phyloP scores from a whole-genome alignment of 495 filamentous ascomycete genomes.

The Aspergillus mulundensis region DNA sequence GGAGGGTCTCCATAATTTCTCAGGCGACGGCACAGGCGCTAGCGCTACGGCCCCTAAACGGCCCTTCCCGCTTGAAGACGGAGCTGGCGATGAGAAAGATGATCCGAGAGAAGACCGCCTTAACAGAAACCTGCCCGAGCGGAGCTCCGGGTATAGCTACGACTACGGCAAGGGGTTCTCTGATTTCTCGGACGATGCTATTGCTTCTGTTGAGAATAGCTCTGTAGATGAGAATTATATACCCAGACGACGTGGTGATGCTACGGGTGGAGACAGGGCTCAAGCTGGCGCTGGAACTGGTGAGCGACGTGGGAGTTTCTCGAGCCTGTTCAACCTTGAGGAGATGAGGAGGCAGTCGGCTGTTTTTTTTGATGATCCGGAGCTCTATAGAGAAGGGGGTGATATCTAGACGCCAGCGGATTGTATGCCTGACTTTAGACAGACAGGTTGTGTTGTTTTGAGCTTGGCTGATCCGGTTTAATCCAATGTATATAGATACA shows the following conservation, averaged over 20 bases:
- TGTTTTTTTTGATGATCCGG: slow-evolving; percentile 59
- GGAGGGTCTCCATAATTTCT: slow-evolving; percentile 60
- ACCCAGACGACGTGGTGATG: slow-evolving; percentile 12
- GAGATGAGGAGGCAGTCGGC: slow-evolving; percentile 57
- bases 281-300: slow-evolving; percentile 8
- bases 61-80: slow-evolving; percentile 9
- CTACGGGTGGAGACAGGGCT: neutral
- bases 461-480: neutral
- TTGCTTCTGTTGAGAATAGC: slow-evolving; percentile 15
- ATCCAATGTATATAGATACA: neutral
- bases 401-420: no score
- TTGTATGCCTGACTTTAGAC: no score
- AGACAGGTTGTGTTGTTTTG: neutral
- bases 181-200: slow-evolving; percentile 5
- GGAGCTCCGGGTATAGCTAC: slow-evolving; percentile 9
- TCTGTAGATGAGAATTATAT: slow-evolving; percentile 26
- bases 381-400: slow-evolving; percentile 32
- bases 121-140: slow-evolving; percentile 32
- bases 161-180: slow-evolving; percentile 18
- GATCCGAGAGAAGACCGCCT: slow-evolving; percentile 27
- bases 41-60: slow-evolving; percentile 24
- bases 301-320: slow-evolving; percentile 16
- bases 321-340: slow-evolving; percentile 48
- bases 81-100: neutral
- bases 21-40: slow-evolving; percentile 22